Conservation (phyloP, 768 basidiomycete species). For the Naganishia friedmannii region DNA sequence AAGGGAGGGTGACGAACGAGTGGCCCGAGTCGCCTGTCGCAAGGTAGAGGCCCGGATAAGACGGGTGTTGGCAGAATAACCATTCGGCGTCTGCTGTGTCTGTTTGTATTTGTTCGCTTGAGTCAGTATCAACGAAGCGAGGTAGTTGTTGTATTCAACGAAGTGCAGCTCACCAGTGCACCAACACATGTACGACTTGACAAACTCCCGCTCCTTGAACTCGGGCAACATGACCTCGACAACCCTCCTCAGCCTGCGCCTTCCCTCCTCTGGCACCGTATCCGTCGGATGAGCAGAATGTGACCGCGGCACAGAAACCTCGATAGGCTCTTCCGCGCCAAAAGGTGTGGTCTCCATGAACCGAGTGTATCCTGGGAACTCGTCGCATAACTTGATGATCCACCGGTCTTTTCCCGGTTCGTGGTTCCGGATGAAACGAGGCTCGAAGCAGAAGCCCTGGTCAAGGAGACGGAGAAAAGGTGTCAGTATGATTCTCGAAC, state of each 20-base stretch:
- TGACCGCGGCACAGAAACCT: conserved; percentile 47
- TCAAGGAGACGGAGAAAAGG: too few species aligned
- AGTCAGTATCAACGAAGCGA: not conserved
- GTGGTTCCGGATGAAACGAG: conserved; percentile 24
- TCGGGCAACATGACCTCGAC: conserved; percentile 44
- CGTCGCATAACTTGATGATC: conserved; percentile 46
- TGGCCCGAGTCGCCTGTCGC: conserved; percentile 48
- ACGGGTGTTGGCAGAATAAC: conserved; percentile 45
- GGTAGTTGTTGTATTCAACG: not conserved
- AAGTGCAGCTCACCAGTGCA: conserved; percentile 35
- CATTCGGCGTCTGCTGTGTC: conserved; percentile 44
- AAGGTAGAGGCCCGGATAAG: conserved; percentile 40
- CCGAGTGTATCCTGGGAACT: conserved; percentile 48
- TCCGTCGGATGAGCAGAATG: conserved; percentile 49
- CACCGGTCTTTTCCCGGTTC: conserved; percentile 22
- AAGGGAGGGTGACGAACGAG: conserved; percentile 46
- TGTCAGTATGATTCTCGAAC: too few species aligned
- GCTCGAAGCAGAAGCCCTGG: conserved; percentile 50
- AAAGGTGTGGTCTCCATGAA: conserved; percentile 35
- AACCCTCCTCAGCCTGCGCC: conserved; percentile 36
- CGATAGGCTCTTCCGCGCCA: conserved; percentile 29
- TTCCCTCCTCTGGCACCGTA: conserved; percentile 43
- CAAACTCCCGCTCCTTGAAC: conserved; percentile 35
- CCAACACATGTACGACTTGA: conserved; percentile 46
- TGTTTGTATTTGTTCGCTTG: not conserved